These are phyloP conservation scores for Psilocybe cubensis DNA, from an alignment of 768 basidiomycete species.

Conservation along the genomic window DNA sequence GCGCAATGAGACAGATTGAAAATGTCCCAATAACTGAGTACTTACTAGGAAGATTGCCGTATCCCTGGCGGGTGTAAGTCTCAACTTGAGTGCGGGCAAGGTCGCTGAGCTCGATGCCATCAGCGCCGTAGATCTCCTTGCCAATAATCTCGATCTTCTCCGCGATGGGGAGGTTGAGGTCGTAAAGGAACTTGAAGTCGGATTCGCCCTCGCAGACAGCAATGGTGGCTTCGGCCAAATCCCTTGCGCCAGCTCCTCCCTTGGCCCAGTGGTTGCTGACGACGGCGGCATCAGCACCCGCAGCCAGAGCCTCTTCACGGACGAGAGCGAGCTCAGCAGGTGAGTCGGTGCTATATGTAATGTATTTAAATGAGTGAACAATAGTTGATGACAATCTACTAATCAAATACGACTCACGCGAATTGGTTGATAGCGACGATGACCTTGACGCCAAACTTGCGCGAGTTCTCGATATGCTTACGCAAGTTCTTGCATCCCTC, in stretches of 20 bases:
- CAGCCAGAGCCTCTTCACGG: conserved; percentile 75
- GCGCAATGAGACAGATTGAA: conserved; percentile 3
- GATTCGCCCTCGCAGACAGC: conserved; percentile 82
- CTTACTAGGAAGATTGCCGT: conserved; percentile 76
- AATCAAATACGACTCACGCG: conserved; percentile 57
- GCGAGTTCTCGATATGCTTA: conserved; percentile 92
- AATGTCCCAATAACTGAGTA: conserved; percentile 3
- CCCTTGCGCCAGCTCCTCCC: conserved; percentile 89
- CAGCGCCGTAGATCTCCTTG: conserved; percentile 93
- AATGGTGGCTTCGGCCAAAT: conserved; percentile 92
- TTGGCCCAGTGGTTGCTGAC: conserved; percentile 98
- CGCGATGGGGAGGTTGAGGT: conserved; percentile 79
- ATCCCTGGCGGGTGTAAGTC: conserved; percentile 91
- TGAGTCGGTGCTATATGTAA: conserved; percentile 78
- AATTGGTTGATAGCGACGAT: conserved; percentile 96
- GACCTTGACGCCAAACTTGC: conserved; percentile 96
- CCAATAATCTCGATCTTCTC: conserved; percentile 89
- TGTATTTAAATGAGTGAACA: neutral
- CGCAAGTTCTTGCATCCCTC: conserved; percentile 93
- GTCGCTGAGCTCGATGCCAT: conserved; percentile 86
- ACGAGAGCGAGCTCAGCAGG: conserved; percentile 87
- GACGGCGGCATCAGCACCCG: conserved; percentile 93
- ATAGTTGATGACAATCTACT: neutral
- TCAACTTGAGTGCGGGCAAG: conserved; percentile 85
- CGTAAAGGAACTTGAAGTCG: conserved; percentile 92